Conservation (phyloP, 2,329 filamentous ascomycete species). For the Fusarium mexicanum region DNA sequence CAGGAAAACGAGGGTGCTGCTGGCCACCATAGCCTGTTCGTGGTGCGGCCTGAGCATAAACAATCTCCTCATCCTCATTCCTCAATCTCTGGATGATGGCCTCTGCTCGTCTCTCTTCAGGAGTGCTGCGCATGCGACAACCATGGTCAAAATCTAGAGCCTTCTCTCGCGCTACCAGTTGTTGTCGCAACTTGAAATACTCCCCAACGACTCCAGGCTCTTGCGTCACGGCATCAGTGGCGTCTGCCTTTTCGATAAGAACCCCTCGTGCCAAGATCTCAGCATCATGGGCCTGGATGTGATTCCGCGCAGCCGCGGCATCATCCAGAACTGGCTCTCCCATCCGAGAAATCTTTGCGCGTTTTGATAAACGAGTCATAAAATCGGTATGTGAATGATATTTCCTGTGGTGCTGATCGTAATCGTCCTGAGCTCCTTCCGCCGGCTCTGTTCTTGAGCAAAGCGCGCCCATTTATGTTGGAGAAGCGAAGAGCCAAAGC, state of each 20-base stretch:
- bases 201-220: conserved; percentile 26
- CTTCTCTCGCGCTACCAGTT: conserved; percentile 47
- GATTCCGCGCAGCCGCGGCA: conserved; percentile 34
- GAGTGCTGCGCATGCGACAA: conserved; percentile 47
- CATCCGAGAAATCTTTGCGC: conserved; percentile 7
- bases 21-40: conserved; percentile 55
- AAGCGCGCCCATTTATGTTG: conserved; percentile 42
- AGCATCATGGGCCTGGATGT: conserved; percentile 43
- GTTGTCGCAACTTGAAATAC: conserved; percentile 47
- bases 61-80: conserved; percentile 45
- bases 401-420: conserved; percentile 14
- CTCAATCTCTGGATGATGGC: conserved; percentile 53
- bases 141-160: conserved; percentile 53
- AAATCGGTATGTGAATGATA: conserved; percentile 1
- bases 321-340: conserved; percentile 10
- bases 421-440: conserved; percentile 19
- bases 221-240: background rate
- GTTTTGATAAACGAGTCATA: conserved; percentile 26
- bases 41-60: conserved; percentile 49
- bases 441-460: conserved; percentile 37
- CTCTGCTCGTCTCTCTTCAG: conserved; percentile 52
- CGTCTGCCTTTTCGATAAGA: background rate
- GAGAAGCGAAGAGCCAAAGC: background rate
- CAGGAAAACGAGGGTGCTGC: conserved; percentile 56
- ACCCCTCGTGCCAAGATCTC: conserved; percentile 25